Evolutionary conservation across 441 rosid genomes (phyloP).

Genomic region (Corymbia calophylla): DNA sequence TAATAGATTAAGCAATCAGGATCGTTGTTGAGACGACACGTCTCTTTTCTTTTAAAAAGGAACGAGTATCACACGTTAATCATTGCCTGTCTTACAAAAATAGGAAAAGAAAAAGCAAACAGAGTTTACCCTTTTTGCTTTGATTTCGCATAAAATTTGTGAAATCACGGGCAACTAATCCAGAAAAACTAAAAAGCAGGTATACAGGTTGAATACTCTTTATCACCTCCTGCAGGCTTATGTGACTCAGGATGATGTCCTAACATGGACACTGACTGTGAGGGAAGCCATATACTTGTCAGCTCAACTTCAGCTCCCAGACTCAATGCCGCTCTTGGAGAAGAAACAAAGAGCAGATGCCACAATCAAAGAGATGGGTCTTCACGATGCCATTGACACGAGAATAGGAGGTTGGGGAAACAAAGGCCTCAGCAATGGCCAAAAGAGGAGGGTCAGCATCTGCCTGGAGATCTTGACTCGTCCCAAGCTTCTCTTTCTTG

Average conservation of each 20-base stretch:
- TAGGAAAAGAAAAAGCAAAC: neutral
- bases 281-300: constrained; percentile 30
- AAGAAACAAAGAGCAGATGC: constrained; percentile 25
- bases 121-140: neutral
- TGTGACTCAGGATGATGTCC: constrained; percentile 29
- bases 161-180: neutral
- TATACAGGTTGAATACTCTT: neutral
- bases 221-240: constrained; percentile 13
- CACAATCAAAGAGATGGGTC: constrained; percentile 27
- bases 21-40: neutral
- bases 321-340: constrained; percentile 13
- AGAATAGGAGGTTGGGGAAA: constrained; percentile 24
- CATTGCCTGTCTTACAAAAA: neutral
- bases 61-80: neutral
- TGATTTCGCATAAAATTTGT: neutral
- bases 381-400: constrained; percentile 20
- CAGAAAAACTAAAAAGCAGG: neutral
- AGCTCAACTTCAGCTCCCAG: constrained; percentile 27
- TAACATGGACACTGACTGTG: constrained; percentile 26
- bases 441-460: constrained; percentile 28
- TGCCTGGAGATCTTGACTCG: constrained; percentile 21
- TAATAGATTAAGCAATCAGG: neutral
- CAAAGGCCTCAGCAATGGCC: constrained; percentile 27
- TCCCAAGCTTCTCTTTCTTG: constrained; percentile 22
- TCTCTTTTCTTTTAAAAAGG: neutral